Evolutionary conservation across 768 basidiomycete genomes (phyloP), one percentile per base, ranked within the genome.

Genomic region (Tubosaeta sp.): DNA sequence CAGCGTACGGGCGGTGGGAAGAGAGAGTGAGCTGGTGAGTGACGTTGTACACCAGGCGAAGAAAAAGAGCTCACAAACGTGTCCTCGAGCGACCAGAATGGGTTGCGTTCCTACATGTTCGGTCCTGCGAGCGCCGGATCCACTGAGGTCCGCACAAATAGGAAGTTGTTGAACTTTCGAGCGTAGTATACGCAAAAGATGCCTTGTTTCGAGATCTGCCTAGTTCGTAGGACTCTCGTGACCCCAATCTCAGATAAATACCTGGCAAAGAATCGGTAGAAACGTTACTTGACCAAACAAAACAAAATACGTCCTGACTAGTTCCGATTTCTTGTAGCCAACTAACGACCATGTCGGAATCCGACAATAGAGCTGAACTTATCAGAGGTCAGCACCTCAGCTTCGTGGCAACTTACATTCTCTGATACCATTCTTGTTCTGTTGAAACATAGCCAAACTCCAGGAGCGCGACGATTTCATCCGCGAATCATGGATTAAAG

Each of bases 401-500:
- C 18, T 36, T 45, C 10, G 22, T 34, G n/a, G 35, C 21, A 16
- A 10, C 16, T 27, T 21, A 1, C n/a, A n/a, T n/a, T n/a, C 32
- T 42, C 45, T 35, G 10, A 31, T 16, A 34, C 44, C 34, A 24
- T 46, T 30, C 24, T 24, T 4, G 46, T 30, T 45, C 11, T 42
- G 12, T 46, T 12, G 29, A 48, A 27, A 44, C 35, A 11, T 48
- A 90, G 88, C 77, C 16, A 82, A 79, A 65, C 69, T 87, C 45
- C 71, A 80, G 59, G 79, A 78, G 59, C 86, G 89, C 35, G 92
- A 95, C 54, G 72, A 81, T 41, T 74, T 80, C 69, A 75, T 97
- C 64, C 83, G 89, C 46, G 94, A 97, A 73, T 89, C 90, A 45
- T 98, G 94, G 94, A 80, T 96, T 29, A 86, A 84, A 59, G 86